Conservation (phyloP, 129 eudicot genomes). For the Flaveria linearis region DNA sequence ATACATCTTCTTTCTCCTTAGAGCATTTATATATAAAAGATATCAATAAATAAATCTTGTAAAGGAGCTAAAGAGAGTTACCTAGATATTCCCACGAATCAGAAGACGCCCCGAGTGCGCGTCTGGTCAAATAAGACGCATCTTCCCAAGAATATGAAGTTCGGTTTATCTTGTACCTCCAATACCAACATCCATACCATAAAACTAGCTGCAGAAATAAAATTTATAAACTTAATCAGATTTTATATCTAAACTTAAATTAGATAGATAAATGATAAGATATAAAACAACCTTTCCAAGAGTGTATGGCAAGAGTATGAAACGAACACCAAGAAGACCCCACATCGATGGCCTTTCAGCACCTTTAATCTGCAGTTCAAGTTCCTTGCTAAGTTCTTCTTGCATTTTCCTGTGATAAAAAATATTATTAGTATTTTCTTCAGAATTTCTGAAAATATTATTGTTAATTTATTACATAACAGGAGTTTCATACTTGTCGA, state of each 20-base stretch:
- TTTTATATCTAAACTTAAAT: neutral
- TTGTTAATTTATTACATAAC: neutral
- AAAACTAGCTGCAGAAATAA: constrained; percentile 53
- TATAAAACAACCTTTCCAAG: constrained; percentile 59
- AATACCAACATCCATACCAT: constrained; percentile 83
- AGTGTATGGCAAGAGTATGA: constrained; percentile 85
- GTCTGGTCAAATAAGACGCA: constrained; percentile 82
- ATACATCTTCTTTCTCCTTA: neutral
- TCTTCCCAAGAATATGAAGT: constrained; percentile 94
- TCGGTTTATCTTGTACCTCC: constrained; percentile 76
- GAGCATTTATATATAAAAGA: neutral
- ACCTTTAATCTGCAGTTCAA: constrained; percentile 94
- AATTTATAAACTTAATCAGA: neutral
- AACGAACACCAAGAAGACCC: constrained; percentile 85
- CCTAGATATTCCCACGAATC: constrained; percentile 82
- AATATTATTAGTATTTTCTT: neutral
- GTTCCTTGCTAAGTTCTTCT: constrained; percentile 90
- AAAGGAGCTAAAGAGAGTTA: constrained; percentile 30
- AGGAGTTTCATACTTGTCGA: constrained; percentile 71
- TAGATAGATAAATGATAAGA: neutral
- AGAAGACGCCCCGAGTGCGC: constrained; percentile 67
- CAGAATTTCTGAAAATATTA: neutral
- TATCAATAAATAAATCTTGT: neutral
- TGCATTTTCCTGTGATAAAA: constrained; percentile 57
- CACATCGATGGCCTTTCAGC: constrained; percentile 93